These are phyloP conservation scores for Penicillium canariense DNA, from an alignment of 495 filamentous ascomycete genomes.

Conservation along the genomic window DNA sequence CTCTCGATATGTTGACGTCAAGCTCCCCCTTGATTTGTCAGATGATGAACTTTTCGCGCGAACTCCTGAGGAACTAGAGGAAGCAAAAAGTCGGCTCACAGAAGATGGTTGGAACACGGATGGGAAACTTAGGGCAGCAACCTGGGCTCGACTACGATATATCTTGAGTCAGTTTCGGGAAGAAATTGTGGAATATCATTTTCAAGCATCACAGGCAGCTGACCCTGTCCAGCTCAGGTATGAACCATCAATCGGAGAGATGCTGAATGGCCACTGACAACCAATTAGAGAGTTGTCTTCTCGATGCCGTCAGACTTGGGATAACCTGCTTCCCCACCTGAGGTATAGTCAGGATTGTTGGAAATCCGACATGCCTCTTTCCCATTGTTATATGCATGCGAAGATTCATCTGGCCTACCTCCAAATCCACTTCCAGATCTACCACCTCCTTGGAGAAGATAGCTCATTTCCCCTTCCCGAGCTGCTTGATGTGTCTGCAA, in stretches of 20 bases:
- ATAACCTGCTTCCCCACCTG: slow-evolving; percentile 11
- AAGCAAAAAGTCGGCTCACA: slow-evolving; percentile 3
- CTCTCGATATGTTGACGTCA: slow-evolving; percentile 15
- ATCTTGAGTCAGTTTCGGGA: slow-evolving; percentile 19
- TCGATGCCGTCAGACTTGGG: slow-evolving; percentile 17
- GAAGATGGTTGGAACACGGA: slow-evolving; percentile 19
- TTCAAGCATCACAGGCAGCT: slow-evolving; percentile 9
- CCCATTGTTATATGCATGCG: slow-evolving; percentile 16
- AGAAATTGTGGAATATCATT: slow-evolving; percentile 21
- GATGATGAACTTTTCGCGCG: slow-evolving; percentile 11
- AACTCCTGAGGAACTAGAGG: slow-evolving; percentile 1
- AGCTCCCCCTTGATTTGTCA: slow-evolving; percentile 21
- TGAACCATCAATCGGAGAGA: not conserved
- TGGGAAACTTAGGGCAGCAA: slow-evolving; percentile 13
- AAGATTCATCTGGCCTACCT: slow-evolving; percentile 22
- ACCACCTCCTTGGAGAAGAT: slow-evolving; percentile 14
- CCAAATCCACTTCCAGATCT: slow-evolving; percentile 22
- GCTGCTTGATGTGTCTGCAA: slow-evolving; percentile 16
- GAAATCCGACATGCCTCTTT: slow-evolving; percentile 10
- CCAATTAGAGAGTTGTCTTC: slow-evolving; percentile 11
- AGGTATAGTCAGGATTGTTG: slow-evolving; percentile 18
- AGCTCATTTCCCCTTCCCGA: slow-evolving; percentile 4
- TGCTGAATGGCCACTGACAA: not conserved
- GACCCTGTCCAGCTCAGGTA: slow-evolving; percentile 16
- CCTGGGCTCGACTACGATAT: slow-evolving; percentile 21